These are phyloP conservation scores for Sapria himalayana DNA, from an alignment of 345 rosid species.

Conservation along the genomic window DNA sequence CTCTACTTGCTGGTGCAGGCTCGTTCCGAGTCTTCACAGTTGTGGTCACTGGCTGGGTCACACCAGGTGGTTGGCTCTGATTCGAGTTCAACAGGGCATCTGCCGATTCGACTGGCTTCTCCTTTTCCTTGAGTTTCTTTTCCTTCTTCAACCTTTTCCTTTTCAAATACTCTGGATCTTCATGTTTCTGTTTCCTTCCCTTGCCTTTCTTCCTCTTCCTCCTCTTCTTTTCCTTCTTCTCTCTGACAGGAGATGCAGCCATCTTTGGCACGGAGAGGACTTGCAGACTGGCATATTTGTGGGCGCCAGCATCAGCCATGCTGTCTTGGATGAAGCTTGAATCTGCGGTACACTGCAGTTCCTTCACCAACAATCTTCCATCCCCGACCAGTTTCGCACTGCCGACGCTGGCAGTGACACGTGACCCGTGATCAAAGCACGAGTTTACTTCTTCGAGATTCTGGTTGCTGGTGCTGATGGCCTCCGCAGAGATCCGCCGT, in stretches of 20 bases:
- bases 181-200: slow-evolving; percentile 52
- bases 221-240: slow-evolving; percentile 29
- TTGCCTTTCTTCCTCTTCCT: slow-evolving; percentile 20
- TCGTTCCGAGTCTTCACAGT: slow-evolving; percentile 29
- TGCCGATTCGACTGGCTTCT: slow-evolving; percentile 18
- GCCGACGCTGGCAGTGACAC: slow-evolving; percentile 86
- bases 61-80: slow-evolving; percentile 31
- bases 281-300: slow-evolving; percentile 46
- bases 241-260: slow-evolving; percentile 17
- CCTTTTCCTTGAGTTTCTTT: slow-evolving; percentile 66
- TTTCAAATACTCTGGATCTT: slow-evolving; percentile 52
- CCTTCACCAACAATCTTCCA: slow-evolving; percentile 51
- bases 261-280: slow-evolving; percentile 23
- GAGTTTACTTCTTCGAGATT: slow-evolving; percentile 85
- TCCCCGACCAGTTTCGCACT: slow-evolving; percentile 57
- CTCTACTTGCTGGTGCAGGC: slow-evolving; percentile 23
- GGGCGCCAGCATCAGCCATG: slow-evolving; percentile 25
- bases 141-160: slow-evolving; percentile 69
- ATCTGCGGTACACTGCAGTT: slow-evolving; percentile 93
- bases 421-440: slow-evolving; percentile 61
- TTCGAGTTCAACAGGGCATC: slow-evolving; percentile 14
- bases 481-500: slow-evolving; percentile 44
- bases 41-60: slow-evolving; percentile 8
- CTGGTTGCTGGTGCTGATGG: slow-evolving; percentile 48
- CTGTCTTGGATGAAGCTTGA: slow-evolving; percentile 39